Conservation (phyloP, 257 asterid species). For the Nicotiana knightiana region DNA sequence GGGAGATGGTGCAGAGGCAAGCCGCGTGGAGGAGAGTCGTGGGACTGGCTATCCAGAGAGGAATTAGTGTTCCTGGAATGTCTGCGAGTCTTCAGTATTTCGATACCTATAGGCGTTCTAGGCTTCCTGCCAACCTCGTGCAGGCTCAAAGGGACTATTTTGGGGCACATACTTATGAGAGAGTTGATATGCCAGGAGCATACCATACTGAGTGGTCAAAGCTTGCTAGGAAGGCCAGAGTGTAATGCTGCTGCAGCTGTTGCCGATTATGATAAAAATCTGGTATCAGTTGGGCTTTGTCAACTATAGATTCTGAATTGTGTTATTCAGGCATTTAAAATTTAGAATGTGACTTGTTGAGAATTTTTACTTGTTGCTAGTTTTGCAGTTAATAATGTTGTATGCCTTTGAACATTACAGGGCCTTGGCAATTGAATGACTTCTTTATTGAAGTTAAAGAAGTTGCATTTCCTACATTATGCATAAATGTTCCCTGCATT, state of each 20-base stretch:
- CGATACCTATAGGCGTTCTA: constrained; percentile 75
- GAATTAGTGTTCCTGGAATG: constrained; percentile 87
- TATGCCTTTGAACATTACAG: constrained; percentile 17
- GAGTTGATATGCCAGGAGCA: constrained; percentile 61
- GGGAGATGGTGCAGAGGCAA: constrained; percentile 97
- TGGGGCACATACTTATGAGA: constrained; percentile 93
- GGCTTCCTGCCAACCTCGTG: constrained; percentile 89
- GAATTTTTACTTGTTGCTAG: constrained; percentile 27
- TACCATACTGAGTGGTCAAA: constrained; percentile 93
- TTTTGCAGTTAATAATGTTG: constrained; percentile 46
- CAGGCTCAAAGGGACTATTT: constrained; percentile 96
- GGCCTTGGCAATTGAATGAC: background rate
- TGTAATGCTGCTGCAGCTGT: constrained; percentile 22
- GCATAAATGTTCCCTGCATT: background rate
- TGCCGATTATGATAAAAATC: constrained; percentile 13
- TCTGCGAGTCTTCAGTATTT: constrained; percentile 87
- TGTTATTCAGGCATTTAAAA: constrained; percentile 25
- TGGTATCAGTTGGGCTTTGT: constrained; percentile 18
- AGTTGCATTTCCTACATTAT: background rate
- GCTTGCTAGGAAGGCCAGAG: constrained; percentile 61
- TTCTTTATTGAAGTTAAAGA: constrained; percentile 6
- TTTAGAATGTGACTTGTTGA: constrained; percentile 30
- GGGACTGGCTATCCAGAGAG: constrained; percentile 62
- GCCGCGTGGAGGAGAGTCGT: constrained; percentile 92
- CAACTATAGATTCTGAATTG: constrained; percentile 14